phyloP scores from a whole-genome alignment of 2,329 filamentous ascomycete species.

The Colletotrichum kahawae region DNA sequence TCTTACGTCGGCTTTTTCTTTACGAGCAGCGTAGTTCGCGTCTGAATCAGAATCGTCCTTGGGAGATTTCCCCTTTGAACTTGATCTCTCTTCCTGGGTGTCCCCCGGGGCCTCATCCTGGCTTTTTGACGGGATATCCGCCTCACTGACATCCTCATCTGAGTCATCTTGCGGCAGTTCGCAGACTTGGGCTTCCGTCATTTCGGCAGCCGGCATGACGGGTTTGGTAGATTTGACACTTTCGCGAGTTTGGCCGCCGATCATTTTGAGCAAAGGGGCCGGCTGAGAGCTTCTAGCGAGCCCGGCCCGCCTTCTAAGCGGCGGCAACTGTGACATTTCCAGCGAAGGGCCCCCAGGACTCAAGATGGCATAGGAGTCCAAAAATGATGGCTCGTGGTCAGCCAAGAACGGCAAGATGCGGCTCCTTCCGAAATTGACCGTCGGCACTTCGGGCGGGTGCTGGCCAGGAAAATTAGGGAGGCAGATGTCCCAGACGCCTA shows the following conservation, averaged over 20 bases:
- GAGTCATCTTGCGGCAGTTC: background rate
- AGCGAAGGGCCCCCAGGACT: background rate
- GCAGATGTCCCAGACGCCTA: background rate
- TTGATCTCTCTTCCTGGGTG: background rate
- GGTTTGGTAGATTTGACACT: background rate
- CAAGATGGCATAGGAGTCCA: background rate
- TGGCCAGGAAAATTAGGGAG: background rate
- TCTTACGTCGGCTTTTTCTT: background rate
- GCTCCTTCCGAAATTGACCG: background rate
- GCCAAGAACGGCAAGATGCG: background rate
- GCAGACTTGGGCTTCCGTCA: background rate
- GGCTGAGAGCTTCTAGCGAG: background rate
- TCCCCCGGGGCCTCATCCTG: background rate
- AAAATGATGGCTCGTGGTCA: background rate
- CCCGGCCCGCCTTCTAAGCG: background rate
- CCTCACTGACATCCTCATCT: constrained; percentile 3
- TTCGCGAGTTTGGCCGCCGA: background rate
- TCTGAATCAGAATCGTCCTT: background rate
- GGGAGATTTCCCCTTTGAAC: background rate
- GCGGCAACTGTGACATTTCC: background rate
- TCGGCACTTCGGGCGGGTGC: background rate
- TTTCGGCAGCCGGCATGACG: background rate
- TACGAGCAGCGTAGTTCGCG: background rate
- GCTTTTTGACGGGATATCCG: background rate
- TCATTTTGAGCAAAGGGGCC: background rate